A percentile compares a stretch with the other conserved stretches of the same genome.
Conservation (phyloP, 179 eudicot genomes). For the Silene noctiflora region DNA sequence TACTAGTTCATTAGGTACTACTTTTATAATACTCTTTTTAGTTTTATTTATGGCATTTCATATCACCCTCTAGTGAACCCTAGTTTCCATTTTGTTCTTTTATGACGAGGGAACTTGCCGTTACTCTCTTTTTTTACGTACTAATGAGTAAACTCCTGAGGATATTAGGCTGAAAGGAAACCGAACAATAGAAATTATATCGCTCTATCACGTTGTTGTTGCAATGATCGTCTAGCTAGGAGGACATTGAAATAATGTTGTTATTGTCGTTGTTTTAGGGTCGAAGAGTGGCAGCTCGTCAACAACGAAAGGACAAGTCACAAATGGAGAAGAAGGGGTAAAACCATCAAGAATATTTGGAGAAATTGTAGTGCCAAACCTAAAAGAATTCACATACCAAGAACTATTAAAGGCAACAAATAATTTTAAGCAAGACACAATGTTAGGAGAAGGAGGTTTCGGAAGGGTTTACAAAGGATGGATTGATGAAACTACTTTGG, state of each 20-base stretch:
- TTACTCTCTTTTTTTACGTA: too few species aligned
- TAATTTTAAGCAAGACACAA: slow-evolving; percentile 34
- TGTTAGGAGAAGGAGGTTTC: slow-evolving; percentile 45
- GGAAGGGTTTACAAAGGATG: slow-evolving; percentile 44
- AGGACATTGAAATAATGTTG: too few species aligned
- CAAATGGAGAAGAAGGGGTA: slow-evolving; percentile 4
- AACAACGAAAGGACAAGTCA: background rate
- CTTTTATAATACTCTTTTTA: too few species aligned
- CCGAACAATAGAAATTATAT: too few species aligned
- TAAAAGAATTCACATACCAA: slow-evolving; percentile 29
- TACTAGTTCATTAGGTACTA: background rate
- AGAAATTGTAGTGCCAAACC: slow-evolving; percentile 27
- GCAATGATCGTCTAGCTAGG: too few species aligned
- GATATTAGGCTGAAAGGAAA: too few species aligned
- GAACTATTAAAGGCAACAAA: slow-evolving; percentile 34
- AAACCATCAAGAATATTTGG: slow-evolving; percentile 10
- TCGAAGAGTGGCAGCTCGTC: background rate
- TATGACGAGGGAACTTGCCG: too few species aligned
- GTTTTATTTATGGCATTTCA: too few species aligned
- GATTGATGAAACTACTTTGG: slow-evolving; percentile 33
- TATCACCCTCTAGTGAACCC: too few species aligned
- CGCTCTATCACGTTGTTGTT: too few species aligned
- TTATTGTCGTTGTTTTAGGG: background rate
- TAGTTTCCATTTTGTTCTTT: too few species aligned
- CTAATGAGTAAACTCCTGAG: too few species aligned